Evolutionary conservation across 2,329 filamentous ascomycete genomes (phyloP), one percentile per base, ranked within the genome.

Genomic region (Aspergillus vadensis): DNA sequence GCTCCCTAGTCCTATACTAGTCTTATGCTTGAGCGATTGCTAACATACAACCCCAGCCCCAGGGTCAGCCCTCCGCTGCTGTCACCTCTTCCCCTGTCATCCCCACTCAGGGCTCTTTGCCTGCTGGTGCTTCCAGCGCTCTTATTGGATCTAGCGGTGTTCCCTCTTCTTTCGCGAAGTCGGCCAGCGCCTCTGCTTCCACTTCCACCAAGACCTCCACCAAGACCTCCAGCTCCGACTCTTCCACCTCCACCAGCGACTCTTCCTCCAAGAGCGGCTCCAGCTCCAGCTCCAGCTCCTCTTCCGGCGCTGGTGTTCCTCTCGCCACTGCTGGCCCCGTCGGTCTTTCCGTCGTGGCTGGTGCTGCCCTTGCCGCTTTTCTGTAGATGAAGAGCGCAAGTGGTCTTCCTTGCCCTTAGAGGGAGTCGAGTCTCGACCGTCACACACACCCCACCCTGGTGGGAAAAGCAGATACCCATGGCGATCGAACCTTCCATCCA

Each of bases 311-410:
- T 44, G 73, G 64, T 64, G 70, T 74, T 59, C 68, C 75, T 59
- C 66, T 76, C 38, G 72, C 72, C 58, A 79, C 76, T 36, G 74
- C 74, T 52, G 76, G 64, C 57, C 73, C 77, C 27, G 64, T 70
- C 25, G 70, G 72, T 23, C 68, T 80, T 59, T 72, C 72, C 41
- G 68, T 79, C 54, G 69, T 79, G 21, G 79, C 77, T 64, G 79
- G 77, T 69, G 72, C 74, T 62, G 70, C 77, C 52, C 67, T 81
- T 50, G 76, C 77, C 65, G 76, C 76, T 65, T 72, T 81, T 63
- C 68, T 80, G 65, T 80, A 76, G 75, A 63, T 36, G 43, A 57
- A 48, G 23, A 32, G n/a, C 19, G 14, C 36, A 27, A 55, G 32
- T 43, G 17, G 25, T 21, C 10, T 27, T n/a, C 27, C 36, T n/a